Conservation (phyloP, 164 flowering plant species). For the Chimonanthus salicifolius region DNA sequence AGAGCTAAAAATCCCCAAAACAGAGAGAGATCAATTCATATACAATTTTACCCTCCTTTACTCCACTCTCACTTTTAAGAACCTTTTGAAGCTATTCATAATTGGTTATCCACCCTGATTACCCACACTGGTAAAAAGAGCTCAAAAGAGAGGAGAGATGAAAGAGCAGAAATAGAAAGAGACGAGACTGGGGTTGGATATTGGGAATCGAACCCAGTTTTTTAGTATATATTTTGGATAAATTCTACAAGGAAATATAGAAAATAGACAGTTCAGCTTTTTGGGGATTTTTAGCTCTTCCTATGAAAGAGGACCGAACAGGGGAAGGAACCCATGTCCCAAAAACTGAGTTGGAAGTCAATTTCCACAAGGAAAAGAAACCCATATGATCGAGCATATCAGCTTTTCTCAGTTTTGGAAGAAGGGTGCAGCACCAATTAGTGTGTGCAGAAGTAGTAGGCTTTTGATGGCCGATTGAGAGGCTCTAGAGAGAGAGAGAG, state of each 20-base stretch:
- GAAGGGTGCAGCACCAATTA: slow-evolving; percentile 1
- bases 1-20: no score
- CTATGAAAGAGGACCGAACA: slow-evolving; percentile 16
- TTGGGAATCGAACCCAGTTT: slow-evolving; percentile 43
- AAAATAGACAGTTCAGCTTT: slow-evolving; percentile 58
- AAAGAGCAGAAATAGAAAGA: not conserved
- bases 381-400: slow-evolving; percentile 5
- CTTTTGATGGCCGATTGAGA: not conserved
- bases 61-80: no score
- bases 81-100: no score
- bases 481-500: slow-evolving; percentile 13
- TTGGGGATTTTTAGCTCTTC: slow-evolving; percentile 20
- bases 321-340: slow-evolving; percentile 22
- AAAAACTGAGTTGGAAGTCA: slow-evolving; percentile 26
- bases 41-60: no score
- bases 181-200: slow-evolving; percentile 40
- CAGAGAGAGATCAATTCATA: no score
- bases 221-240: slow-evolving; percentile 3
- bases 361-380: slow-evolving; percentile 13
- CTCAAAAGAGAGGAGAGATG: not conserved
- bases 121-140: not conserved
- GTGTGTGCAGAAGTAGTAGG: slow-evolving; percentile 1
- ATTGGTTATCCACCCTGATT: no score
- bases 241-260: slow-evolving; percentile 32
- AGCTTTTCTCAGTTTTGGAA: slow-evolving; percentile 23